Evolutionary conservation across 208 protist species (phyloP).

Genomic region (Acanthamoeba quina): DNA sequence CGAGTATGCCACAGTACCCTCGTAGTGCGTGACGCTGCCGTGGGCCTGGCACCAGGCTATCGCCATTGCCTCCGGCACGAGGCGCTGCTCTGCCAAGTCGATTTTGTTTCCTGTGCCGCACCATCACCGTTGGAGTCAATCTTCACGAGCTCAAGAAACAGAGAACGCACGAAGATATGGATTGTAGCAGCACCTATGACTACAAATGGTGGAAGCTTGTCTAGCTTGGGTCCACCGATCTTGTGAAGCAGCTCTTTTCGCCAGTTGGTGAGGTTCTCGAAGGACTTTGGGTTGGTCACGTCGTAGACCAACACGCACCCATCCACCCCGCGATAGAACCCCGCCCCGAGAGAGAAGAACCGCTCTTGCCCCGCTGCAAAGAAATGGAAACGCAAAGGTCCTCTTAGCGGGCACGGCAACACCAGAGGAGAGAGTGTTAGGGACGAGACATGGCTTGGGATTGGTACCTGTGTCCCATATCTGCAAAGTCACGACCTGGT

Average conservation of each 20-base stretch:
- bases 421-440: background rate
- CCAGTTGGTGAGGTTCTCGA: conserved; percentile 83
- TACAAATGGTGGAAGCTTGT: conserved; percentile 84
- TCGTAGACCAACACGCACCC: conserved; percentile 85
- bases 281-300: conserved; percentile 79
- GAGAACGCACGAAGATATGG: too few species aligned
- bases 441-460: background rate
- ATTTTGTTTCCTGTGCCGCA: conserved; percentile 80
- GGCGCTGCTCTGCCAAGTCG: conserved; percentile 75
- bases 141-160: too few species aligned
- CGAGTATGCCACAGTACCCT: background rate
- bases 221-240: conserved; percentile 25
- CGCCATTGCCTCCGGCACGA: background rate
- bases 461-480: conserved; percentile 61
- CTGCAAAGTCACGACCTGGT: conserved; percentile 32
- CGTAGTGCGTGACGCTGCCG: conserved; percentile 15
- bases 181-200: background rate
- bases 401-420: background rate
- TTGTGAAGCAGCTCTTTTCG: conserved; percentile 77
- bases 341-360: conserved; percentile 82
- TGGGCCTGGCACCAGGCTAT: conserved; percentile 28
- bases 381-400: background rate
- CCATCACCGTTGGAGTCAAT: too few species aligned
- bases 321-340: conserved; percentile 85
- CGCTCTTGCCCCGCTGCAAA: conserved; percentile 85